Conservation (phyloP, 2,329 filamentous ascomycete genomes). For the Orbilia blumenaviensis region DNA sequence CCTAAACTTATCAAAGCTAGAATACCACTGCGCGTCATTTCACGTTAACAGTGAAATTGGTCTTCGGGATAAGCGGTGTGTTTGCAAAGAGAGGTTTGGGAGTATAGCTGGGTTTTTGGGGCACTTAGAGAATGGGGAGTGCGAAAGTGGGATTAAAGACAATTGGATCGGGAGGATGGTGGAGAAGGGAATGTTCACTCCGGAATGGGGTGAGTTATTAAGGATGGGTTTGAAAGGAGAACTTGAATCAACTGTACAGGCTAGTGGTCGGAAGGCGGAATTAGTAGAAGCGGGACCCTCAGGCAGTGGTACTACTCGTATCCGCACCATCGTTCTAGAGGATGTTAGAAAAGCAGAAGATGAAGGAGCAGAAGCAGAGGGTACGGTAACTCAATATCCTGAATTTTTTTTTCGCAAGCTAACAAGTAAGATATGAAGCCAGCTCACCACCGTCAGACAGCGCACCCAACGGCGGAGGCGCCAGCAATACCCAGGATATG, state of each 20-base stretch:
- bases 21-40: background rate
- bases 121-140: background rate
- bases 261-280: no score
- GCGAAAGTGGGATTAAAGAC: background rate
- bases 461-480: background rate
- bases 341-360: background rate
- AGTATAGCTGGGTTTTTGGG: background rate
- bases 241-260: no score
- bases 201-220: background rate
- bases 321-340: no score
- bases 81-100: background rate
- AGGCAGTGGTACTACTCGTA: no score
- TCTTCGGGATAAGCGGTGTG: background rate
- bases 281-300: no score
- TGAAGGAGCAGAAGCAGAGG: background rate
- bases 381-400: no score
- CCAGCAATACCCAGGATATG: background rate
- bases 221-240: background rate
- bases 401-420: no score
- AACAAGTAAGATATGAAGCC: no score
- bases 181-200: background rate
- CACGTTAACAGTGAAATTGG: no score
- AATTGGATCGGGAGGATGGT: background rate
- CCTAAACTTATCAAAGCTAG: background rate
- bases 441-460: background rate